phyloP scores from a whole-genome alignment of 306 rosid genomes.

The Fragaria nilgerrensis region DNA sequence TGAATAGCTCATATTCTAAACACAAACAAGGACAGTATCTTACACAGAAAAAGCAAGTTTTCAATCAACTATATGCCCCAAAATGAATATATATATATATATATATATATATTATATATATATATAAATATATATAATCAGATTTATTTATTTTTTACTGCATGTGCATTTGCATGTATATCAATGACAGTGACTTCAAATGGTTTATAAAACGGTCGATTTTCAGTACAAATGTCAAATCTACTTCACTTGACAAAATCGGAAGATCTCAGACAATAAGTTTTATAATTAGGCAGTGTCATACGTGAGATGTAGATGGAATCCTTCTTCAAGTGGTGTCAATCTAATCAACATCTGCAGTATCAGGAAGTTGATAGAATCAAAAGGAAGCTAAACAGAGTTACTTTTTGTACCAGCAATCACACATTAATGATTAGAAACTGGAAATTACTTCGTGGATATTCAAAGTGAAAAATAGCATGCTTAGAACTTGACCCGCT shows the following conservation, averaged over 20 bases:
- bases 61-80: background rate
- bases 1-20: background rate
- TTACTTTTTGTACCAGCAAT: conserved; percentile 14
- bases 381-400: background rate
- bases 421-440: conserved; percentile 24
- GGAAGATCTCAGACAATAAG: conserved; percentile 14
- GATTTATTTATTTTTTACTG: background rate
- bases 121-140: background rate
- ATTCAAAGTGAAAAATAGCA: conserved; percentile 41
- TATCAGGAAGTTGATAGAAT: conserved; percentile 19
- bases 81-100: background rate
- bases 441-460: conserved; percentile 37
- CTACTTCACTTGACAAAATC: conserved; percentile 19
- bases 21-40: background rate
- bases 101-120: background rate
- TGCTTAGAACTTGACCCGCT: conserved; percentile 73
- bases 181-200: background rate
- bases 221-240: conserved; percentile 13
- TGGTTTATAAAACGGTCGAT: background rate
- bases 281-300: conserved; percentile 21
- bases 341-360: conserved; percentile 64
- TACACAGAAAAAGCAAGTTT: background rate
- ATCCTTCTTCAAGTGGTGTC: conserved; percentile 81
- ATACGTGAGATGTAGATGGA: conserved; percentile 73
- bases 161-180: background rate